phyloP scores from a whole-genome alignment of 192 early-diverging fungal species.

The Backusella macrospora region DNA sequence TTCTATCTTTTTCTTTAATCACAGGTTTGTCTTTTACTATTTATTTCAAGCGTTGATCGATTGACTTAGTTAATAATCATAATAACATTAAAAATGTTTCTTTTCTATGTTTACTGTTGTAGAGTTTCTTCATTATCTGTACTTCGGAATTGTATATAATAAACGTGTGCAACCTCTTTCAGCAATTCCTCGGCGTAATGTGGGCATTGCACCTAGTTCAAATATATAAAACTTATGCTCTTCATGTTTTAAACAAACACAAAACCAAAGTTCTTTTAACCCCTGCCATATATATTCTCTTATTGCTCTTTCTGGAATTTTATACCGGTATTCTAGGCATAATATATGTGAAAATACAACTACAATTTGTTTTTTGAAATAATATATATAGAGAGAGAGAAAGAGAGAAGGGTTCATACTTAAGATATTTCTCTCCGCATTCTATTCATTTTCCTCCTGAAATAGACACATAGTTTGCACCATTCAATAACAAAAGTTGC shows the following conservation, averaged over 20 bases:
- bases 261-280: neutral
- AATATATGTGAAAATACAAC: no score
- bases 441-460: no score
- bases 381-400: no score
- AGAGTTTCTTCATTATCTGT: neutral
- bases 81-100: neutral
- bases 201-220: neutral
- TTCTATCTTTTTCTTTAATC: neutral
- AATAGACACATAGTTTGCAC: no score
- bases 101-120: neutral
- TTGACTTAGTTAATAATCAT: neutral
- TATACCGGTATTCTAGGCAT: no score
- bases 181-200: conserved; percentile 2
- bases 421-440: no score
- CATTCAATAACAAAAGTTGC: no score
- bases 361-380: no score
- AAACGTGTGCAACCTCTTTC: neutral
- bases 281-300: no score
- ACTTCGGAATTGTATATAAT: neutral
- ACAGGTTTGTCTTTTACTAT: neutral
- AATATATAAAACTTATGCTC: neutral
- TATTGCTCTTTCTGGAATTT: no score
- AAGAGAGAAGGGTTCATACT: no score
- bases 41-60: neutral
- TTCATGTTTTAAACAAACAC: neutral